Conservation (phyloP, 805 yeast species). For the Yamadazyma takamatsuzukensis region DNA sequence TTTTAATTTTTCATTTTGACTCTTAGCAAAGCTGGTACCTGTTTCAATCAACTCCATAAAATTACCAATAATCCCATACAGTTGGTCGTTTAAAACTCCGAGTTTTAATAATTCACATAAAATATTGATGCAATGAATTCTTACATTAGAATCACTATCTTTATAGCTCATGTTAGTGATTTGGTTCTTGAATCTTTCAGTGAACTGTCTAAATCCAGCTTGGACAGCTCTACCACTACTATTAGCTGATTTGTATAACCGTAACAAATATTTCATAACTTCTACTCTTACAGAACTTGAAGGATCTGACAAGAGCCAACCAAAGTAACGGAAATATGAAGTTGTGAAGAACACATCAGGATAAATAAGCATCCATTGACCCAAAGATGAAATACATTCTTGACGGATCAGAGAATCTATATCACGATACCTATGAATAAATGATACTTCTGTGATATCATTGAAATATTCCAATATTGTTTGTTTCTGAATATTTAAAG, state of each 20-base stretch:
- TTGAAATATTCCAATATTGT: constrained; percentile 54
- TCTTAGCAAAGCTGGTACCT: constrained; percentile 13
- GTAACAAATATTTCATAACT: constrained; percentile 53
- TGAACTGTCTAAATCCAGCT: constrained; percentile 73
- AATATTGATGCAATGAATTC: constrained; percentile 46
- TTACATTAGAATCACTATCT: constrained; percentile 49
- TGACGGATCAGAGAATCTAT: constrained; percentile 67
- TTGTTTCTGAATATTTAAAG: constrained; percentile 39
- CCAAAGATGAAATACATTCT: constrained; percentile 60
- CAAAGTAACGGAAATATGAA: constrained; percentile 69
- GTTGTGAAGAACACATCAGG: constrained; percentile 73
- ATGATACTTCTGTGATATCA: constrained; percentile 64
- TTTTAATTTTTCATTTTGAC: constrained; percentile 23
- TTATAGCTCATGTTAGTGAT: constrained; percentile 52
- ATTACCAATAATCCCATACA: constrained; percentile 20
- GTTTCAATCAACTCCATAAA: constrained; percentile 2
- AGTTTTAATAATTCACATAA: constrained; percentile 52
- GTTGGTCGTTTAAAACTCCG: constrained; percentile 62
- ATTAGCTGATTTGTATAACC: constrained; percentile 34
- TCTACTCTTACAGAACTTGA: constrained; percentile 59
- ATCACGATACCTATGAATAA: constrained; percentile 78
- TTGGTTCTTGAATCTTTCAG: constrained; percentile 67
- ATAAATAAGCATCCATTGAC: constrained; percentile 66
- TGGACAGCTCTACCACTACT: constrained; percentile 25
- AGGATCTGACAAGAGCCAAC: constrained; percentile 81